Percentiles rank a stretch among this genome's conserved stretches.
phyloP scores from a whole-genome alignment of 2,329 filamentous ascomycete species.

The Aspergillus fructus region DNA sequence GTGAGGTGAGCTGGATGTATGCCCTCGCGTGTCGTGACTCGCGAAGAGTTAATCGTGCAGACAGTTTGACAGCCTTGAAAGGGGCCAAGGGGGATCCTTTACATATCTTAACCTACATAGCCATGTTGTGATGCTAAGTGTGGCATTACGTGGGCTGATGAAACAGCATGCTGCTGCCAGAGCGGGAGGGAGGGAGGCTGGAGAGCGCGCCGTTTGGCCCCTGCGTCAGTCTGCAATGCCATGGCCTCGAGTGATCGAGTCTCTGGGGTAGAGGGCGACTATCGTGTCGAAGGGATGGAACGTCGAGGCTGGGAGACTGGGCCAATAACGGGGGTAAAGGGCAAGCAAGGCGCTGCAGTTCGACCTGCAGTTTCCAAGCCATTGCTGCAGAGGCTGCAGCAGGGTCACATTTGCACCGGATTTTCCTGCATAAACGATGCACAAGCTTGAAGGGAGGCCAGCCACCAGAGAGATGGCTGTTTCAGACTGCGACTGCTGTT shows the following conservation, averaged over 20 bases:
- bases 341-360: background rate
- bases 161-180: too few species aligned
- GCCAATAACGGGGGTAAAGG: background rate
- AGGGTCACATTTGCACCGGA: background rate
- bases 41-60: too few species aligned
- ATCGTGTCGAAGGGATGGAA: too few species aligned
- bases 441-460: background rate
- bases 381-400: background rate
- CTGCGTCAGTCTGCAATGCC: background rate
- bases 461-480: background rate
- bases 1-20: too few species aligned
- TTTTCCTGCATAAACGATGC: background rate
- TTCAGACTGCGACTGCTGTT: constrained; percentile 8
- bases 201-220: too few species aligned
- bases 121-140: too few species aligned
- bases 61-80: too few species aligned
- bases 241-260: background rate
- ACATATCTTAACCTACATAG: too few species aligned
- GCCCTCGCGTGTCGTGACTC: too few species aligned
- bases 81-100: too few species aligned
- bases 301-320: background rate
- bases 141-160: too few species aligned
- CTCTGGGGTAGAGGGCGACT: background rate
- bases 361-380: background rate
- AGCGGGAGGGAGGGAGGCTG: too few species aligned